These are phyloP conservation scores for Podaxis carcinomalis DNA, from an alignment of 768 basidiomycete species.

Conservation along the genomic window DNA sequence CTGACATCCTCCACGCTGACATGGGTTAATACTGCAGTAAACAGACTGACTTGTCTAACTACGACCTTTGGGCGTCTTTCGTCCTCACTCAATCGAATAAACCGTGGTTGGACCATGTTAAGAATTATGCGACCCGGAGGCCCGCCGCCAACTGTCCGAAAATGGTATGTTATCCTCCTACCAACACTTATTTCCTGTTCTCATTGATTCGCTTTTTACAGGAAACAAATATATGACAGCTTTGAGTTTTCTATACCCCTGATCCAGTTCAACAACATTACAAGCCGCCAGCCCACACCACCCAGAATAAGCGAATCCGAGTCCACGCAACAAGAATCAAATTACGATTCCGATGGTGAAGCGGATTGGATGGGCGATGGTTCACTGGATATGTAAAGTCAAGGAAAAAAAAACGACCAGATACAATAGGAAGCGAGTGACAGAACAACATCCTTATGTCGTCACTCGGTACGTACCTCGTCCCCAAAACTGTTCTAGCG, in stretches of 20 bases:
- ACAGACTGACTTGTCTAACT: conserved; percentile 19
- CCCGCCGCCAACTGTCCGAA: conserved; percentile 17
- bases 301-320: conserved; percentile 10
- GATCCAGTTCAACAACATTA: conserved; percentile 25
- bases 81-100: conserved; percentile 27
- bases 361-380: conserved; percentile 4
- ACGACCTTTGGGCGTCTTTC: conserved; percentile 33
- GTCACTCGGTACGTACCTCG: conserved; percentile 25
- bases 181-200: conserved; percentile 7
- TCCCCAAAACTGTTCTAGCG: background rate
- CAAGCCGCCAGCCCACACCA: conserved; percentile 6
- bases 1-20: background rate
- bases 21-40: conserved; percentile 14
- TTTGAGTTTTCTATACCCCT: conserved; percentile 30
- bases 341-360: conserved; percentile 13
- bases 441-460: conserved; percentile 28
- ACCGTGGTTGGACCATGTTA: conserved; percentile 22
- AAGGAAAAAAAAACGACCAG: background rate
- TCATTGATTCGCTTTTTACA: background rate
- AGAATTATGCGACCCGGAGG: conserved; percentile 27
- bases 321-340: background rate
- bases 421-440: conserved; percentile 11
- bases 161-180: conserved; percentile 25
- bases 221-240: conserved; percentile 28
- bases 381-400: background rate